Base-by-base conservation (phyloP, 495 filamentous ascomycete genomes). In the Pyronema domesticum region DNA sequence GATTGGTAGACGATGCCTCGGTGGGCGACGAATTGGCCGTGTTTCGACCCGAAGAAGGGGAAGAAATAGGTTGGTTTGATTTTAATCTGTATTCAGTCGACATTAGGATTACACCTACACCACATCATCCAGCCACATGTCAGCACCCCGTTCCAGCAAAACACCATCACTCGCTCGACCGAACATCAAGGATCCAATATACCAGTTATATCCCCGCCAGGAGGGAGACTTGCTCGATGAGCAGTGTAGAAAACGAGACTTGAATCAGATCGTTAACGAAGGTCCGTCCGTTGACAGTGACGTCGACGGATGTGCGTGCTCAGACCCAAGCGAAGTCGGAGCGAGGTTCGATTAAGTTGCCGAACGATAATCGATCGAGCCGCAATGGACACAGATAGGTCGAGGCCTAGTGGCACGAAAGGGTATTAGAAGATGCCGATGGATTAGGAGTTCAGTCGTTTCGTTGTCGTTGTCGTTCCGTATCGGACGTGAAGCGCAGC, bases 11-110 rank as follows among this genome's bases (percentile, higher is more conserved):
- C 35, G 82, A 76, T 56, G 82, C 73, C 56, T 98, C 91, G 60
- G 82, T 85, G 17, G 89, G 89, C 33, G 89, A 91, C 46, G 82
- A 85, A 64, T 85, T 84, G 39, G 85, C 80, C 37, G 85, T 93
- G 50, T 65, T 65, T 10, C 53, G 56, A 23, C 62, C 62, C 30
- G 63, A 65, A 39, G 89, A 91, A 39, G 91, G 84, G 53, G 80
- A 83, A 42, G 91, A 94, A 59, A 82, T 80, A 53, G 82, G 72
- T 65, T 86, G 82, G 58, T 70, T 69, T 37, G 71, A 68, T 68
- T 78, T 76, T 83, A 68, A 78, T 71, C 68, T 81, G 75, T 77
- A 76, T 73, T 80, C 76, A 74, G 83, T 86, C 72, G 85, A 82
- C 91, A 95, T 95, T 85, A 91, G 85, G 74, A 83, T 85, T 84